Evolutionary conservation across 345 rosid genomes (phyloP), one percentile per base, ranked within the genome.

Genomic region (Linum usitatissimum): DNA sequence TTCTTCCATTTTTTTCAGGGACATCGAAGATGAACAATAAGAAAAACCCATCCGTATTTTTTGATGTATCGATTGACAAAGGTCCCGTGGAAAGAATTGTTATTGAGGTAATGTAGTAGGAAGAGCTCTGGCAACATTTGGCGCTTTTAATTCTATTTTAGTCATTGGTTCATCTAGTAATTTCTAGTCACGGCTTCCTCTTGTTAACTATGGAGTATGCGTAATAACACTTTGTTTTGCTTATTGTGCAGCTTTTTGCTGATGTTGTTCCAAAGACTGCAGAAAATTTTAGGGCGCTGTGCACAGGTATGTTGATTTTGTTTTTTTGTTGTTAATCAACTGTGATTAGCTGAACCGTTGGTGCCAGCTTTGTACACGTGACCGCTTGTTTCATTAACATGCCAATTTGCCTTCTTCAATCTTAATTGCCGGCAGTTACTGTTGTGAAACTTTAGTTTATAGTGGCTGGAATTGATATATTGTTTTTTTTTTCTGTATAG

Each of bases 281-380:
- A 0, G 97, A 94, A 67, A 94, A 94, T 78, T 94, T 94, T 53
- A 88, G 96, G 60, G 87, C 92, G 64, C 95, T 94, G 54, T 94
- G 96, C 71, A 86, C 95, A 75, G 99, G 99, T 91, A 81, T 39
- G 34, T 66, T 64, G 28, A 62, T 28, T 1, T 18, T 57, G 6
- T 57, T n/a, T 57, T 31, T 19, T 6, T 57, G 31, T 9, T 45
- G 15, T 45, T 45, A 10, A 45, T 13, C 14, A 45, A 45, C 51
- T 45, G 17, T 4, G 17, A 15, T 45, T 45, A 4, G 51, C 51
- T 45, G 51, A 2, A 45, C 51, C 0, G 51, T 45, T 15, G 38
- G 38, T 34, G 38, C 38, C 38, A 34, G 8, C 38, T 34, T 34
- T 4, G 8, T 34, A 34, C 38, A 34, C 28, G 28, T 23, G 28